Base-by-base conservation (phyloP, 164 flowering plant species). In the Vitis rotundifolia region DNA sequence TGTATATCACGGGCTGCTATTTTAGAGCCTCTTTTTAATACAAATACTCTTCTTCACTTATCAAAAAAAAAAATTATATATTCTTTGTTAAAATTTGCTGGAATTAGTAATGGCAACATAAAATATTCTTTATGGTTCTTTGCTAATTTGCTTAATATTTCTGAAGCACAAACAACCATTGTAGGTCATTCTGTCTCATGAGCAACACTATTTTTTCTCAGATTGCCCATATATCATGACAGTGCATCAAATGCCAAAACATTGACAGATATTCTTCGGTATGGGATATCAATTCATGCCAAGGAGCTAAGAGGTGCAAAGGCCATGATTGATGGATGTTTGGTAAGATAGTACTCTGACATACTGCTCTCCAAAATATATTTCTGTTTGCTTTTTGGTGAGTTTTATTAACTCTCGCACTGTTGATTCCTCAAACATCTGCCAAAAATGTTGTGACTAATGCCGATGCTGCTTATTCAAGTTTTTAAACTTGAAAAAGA, bases 271-370 rank as follows among this genome's bases (percentile, higher is more conserved):
- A 64, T 82, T 68, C 84, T 94, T 62, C 81, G 66, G 50, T 69
- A 72, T 67, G 89, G 82, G 74, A 86, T 94, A 68, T 76, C 81
- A 49, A 44, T 54, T 66, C 90, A 78, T 80, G 88, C 85, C 50
- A 79, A 77, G 72, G 92, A 85, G 66, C 83, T 94, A 60, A 78
- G 67, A 78, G 77, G 69, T 66, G 92, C 95, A 69, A 84, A 79
- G 77, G 92, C 89, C 52, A 49, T 92, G 57, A 74, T 92, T 73
- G 87, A 90, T 82, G 97, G 95, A 63, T 81, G 78, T 53, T 75
- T 91, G 95, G 98, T 91, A 80, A 77, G 77, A 37, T 37, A 37
- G 71, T 54, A 37, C 52, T 18, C 51, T 31, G 8, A 7, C 29
- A 63, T 19, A 19, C 8, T 49, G 16, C 31, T 64, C 18, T 49